Base-by-base conservation (phyloP, 2,329 filamentous ascomycete genomes). In the Aureobasidium sp. region DNA sequence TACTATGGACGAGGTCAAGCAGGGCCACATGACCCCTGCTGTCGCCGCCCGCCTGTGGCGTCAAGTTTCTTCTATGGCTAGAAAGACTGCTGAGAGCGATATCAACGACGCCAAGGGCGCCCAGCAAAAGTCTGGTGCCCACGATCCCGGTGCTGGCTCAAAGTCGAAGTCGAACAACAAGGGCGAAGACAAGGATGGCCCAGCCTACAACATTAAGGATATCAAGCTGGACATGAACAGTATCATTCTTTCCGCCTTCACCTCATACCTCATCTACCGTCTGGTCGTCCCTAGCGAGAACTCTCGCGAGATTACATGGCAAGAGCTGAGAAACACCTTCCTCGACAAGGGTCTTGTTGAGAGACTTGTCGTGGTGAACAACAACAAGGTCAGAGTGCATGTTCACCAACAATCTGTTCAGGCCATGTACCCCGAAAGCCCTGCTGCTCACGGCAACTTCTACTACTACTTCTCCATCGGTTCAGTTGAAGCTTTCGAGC, bases 391-490 rank as follows among this genome's bases (percentile, higher is more conserved):
- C 49, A 85, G 88, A 60, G 90, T 97, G 36, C 84, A 90, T 66
- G 80, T 94, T 53, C 86, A 95, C 72, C 86, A 88, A 52, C 87
- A 92, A 67, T 88, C 87, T 36, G 82, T 88, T 39, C 81, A 83
- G 50, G 77, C 83, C 53, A 83, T 88, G 75, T 91, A 92, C 69
- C 89, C 90, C 3, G 90, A 93, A 62, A 89, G 88, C 29, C 83
- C 83, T 8, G 87, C 87, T 21, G 79, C 80, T 30, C 84, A 86
- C 67, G 81, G 83, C 25, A 85, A 85, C 69, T 90, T 91, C 77
- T 83, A 85, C 77, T 97, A 96, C 77, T 92, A 91, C 77, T 97
- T 99, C 81, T 90, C 89, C 62, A 97, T 99, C 70, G 94, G 94
- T 55, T 97, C 92, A 0, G 85, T 96, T 32, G 93, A 99, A 66